Base-by-base conservation (phyloP, 352 stramenopile genomes). In the Nothophytophthora sp. region DNA sequence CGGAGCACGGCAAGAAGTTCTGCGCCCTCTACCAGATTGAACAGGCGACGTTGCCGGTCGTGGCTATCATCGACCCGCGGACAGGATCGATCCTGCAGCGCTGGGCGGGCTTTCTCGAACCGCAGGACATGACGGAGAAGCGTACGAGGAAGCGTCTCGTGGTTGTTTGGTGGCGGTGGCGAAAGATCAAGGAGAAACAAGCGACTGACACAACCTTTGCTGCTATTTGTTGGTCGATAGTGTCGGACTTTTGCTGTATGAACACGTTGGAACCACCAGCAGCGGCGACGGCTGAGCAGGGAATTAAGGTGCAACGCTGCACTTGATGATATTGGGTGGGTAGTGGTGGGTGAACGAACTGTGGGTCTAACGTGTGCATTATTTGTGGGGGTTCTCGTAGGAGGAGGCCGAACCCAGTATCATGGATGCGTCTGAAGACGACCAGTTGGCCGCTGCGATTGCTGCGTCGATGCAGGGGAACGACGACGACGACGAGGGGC, bases 1-100 rank as follows among this genome's bases (percentile, higher is more conserved):
- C 77, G 4, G 84, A 95, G 32, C 68, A 90, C 32, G 81, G 84
- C 49, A 91, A 90, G 52, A 90, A 90, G 42, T 92, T 92, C 50
- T 91, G 79, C 59, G 76, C 62, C 32, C 55, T 95, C 34, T 95
- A 95, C 55, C 81, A 91, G 55, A 73, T 95, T 23, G 80, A 90
- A 16, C 63, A 70, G 18, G 72, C 81, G 11, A 72, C 61, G 49
- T 60, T 95, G 9, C 86, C 86, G 9, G 55, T 84, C n/a, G 73
- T 92, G 33, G 63, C 72, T 23, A 86, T 94, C 41, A 78, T 95
- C 37, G 73, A 95, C 42, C 86, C 86, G 12, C 76, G 79, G 40
- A 90, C 76, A 44, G 81, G 79, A 53, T 61, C 88, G 59, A 86
- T 89, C 41, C 54, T 78, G 34, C 67, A 81, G 25, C 63, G 76